These are phyloP conservation scores for Hygrophila difformis DNA, from an alignment of 257 asterid genomes.

Conservation along the genomic window DNA sequence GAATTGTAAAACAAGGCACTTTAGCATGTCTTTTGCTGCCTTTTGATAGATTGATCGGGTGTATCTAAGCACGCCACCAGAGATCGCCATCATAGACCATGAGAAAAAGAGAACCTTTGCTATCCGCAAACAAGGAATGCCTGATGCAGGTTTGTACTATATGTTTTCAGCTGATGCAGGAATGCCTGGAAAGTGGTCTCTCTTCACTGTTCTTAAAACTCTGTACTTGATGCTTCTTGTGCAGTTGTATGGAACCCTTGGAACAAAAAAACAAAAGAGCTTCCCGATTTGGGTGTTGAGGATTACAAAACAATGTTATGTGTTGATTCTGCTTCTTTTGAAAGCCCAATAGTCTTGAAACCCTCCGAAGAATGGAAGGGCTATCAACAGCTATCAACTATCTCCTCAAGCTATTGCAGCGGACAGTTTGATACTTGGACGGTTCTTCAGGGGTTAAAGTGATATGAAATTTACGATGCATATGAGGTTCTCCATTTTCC, in stretches of 20 bases:
- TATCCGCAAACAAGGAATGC: slow-evolving; percentile 72
- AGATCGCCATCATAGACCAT: slow-evolving; percentile 80
- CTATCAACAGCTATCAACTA: slow-evolving; percentile 65
- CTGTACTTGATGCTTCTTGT: slow-evolving; percentile 1
- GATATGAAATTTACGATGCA: slow-evolving; percentile 5
- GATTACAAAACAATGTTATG: slow-evolving; percentile 63
- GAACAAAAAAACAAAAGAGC: slow-evolving; percentile 75
- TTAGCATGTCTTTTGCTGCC: not conserved
- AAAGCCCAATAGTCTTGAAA: slow-evolving; percentile 47
- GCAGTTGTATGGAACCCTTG: slow-evolving; percentile 91
- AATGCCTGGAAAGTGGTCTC: not conserved
- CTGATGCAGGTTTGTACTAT: slow-evolving; percentile 55
- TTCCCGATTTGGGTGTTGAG: slow-evolving; percentile 60
- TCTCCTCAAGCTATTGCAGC: slow-evolving; percentile 82
- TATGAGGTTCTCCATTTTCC: too few species aligned
- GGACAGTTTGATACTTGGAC: slow-evolving; percentile 75
- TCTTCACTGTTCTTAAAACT: not conserved
- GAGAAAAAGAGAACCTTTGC: slow-evolving; percentile 77
- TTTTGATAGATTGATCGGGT: slow-evolving; percentile 60
- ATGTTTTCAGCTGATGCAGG: not conserved
- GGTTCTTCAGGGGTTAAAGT: slow-evolving; percentile 57
- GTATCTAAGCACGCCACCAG: slow-evolving; percentile 65
- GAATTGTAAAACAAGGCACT: too few species aligned
- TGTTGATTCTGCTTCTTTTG: slow-evolving; percentile 66
- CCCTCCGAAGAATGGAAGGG: slow-evolving; percentile 76